Evolutionary conservation across 805 yeast species (phyloP).

Genomic region (Sungouiella thailandica): DNA sequence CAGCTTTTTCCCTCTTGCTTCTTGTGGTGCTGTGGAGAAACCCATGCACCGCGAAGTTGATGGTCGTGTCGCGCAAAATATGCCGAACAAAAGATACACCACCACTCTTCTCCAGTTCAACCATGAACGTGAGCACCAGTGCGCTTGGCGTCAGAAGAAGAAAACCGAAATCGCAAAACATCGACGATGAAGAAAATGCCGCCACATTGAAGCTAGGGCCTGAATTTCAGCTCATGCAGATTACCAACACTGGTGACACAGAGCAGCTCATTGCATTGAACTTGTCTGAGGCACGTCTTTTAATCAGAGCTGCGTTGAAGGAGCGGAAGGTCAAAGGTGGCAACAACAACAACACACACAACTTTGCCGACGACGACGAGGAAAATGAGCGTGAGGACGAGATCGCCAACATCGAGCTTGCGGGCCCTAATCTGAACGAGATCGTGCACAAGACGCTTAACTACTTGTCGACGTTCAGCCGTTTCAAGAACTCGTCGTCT

Average conservation of each 20-base stretch:
- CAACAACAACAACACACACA: constrained; percentile 17
- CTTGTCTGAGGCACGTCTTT: constrained; percentile 81
- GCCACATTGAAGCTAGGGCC: constrained; percentile 84
- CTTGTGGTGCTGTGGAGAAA: too few relatives aligned
- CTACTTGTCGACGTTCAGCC: constrained; percentile 75
- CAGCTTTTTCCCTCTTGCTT: too few relatives aligned
- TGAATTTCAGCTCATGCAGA: constrained; percentile 79
- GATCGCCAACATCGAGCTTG: constrained; percentile 43
- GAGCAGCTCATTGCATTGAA: constrained; percentile 80
- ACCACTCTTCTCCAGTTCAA: too few relatives aligned
- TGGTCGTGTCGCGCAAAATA: too few relatives aligned
- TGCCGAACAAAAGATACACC: too few relatives aligned
- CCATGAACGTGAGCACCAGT: constrained; percentile 90
- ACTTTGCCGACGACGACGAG: constrained; percentile 25
- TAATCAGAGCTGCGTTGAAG: constrained; percentile 84
- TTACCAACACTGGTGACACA: constrained; percentile 74
- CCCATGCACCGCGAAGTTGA: too few relatives aligned
- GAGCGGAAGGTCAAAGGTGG: constrained; percentile 46
- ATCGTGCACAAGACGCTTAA: constrained; percentile 89
- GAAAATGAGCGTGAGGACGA: constrained; percentile 41
- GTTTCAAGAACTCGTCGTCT: constrained; percentile 89
- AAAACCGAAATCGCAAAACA: constrained; percentile 48
- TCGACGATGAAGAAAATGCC: constrained; percentile 90
- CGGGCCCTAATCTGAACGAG: constrained; percentile 74
- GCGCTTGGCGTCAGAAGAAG: constrained; percentile 83